A percentile compares a stretch with the other conserved stretches of the same genome.
These are phyloP conservation scores for Leucocoprinus leucothites DNA, from an alignment of 768 basidiomycete species.

Conservation along the genomic window DNA sequence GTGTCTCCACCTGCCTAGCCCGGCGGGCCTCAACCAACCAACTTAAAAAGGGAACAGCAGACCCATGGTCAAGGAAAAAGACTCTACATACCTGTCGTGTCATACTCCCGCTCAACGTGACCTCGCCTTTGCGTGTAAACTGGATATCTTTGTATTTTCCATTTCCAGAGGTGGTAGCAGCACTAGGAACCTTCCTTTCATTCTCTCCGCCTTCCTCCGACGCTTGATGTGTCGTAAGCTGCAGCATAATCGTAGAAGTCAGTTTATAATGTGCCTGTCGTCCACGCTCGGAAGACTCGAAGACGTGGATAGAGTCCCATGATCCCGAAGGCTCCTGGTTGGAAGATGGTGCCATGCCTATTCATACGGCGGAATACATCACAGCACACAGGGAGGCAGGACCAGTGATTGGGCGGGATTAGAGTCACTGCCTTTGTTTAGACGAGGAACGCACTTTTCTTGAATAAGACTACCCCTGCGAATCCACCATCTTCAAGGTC, in stretches of 20 bases:
- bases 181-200: slow-evolving; percentile 30
- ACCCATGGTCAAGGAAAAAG: not conserved
- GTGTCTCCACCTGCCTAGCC: not conserved
- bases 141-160: slow-evolving; percentile 6
- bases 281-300: slow-evolving; percentile 90
- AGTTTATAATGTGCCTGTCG: slow-evolving; percentile 95
- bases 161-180: slow-evolving; percentile 14
- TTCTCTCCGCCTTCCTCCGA: slow-evolving; percentile 29
- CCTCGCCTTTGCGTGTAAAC: slow-evolving; percentile 55
- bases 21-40: not conserved
- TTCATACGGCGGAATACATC: slow-evolving; percentile 1
- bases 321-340: slow-evolving; percentile 72
- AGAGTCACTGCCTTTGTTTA: not conserved
- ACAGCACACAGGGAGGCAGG: not conserved
- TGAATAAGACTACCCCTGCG: slow-evolving; percentile 93
- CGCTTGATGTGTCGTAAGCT: slow-evolving; percentile 55
- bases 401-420: not conserved
- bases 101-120: slow-evolving; percentile 93
- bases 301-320: slow-evolving; percentile 99
- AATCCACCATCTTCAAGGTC: slow-evolving; percentile 95
- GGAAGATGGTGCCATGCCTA: slow-evolving; percentile 59
- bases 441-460: slow-evolving; percentile 68
- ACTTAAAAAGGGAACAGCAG: not conserved
- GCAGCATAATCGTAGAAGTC: slow-evolving; percentile 96
- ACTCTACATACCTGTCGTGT: slow-evolving; percentile 77